Percentiles rank a stretch among this genome's conserved stretches.
Conservation (phyloP, 2,329 filamentous ascomycete genomes). For the Fusarium duplospermum region DNA sequence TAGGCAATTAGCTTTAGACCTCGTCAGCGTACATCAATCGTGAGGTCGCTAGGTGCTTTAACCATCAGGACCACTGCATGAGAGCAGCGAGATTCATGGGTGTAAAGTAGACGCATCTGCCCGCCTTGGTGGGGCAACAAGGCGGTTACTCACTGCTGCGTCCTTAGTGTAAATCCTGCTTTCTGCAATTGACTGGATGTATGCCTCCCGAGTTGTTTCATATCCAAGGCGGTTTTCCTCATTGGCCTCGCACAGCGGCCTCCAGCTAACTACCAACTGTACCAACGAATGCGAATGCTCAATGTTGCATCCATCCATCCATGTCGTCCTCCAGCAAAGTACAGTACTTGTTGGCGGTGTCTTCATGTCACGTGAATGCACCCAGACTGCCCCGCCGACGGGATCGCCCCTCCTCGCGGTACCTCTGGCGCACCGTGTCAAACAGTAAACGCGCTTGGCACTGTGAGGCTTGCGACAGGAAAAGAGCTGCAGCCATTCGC, state of each 20-base stretch:
- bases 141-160: not conserved
- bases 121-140: not conserved
- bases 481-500: not conserved
- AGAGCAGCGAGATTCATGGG: not conserved
- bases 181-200: not conserved
- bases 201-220: not conserved
- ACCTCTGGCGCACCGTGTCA: conserved; percentile 1
- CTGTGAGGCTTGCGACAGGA: not conserved
- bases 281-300: not conserved
- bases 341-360: not conserved
- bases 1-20: not conserved
- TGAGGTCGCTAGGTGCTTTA: not conserved
- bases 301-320: not conserved
- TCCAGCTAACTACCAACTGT: not conserved
- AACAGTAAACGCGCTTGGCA: not conserved
- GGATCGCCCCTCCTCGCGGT: not conserved
- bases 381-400: not conserved
- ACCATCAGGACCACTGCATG: not conserved
- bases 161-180: not conserved
- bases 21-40: not conserved
- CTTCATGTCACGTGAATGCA: conserved; percentile 2
- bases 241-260: not conserved
- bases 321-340: not conserved
- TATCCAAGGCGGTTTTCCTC: not conserved
- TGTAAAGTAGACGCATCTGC: not conserved